Conservation (phyloP, 2,329 filamentous ascomycete genomes). For the Claviceps sorghi region DNA sequence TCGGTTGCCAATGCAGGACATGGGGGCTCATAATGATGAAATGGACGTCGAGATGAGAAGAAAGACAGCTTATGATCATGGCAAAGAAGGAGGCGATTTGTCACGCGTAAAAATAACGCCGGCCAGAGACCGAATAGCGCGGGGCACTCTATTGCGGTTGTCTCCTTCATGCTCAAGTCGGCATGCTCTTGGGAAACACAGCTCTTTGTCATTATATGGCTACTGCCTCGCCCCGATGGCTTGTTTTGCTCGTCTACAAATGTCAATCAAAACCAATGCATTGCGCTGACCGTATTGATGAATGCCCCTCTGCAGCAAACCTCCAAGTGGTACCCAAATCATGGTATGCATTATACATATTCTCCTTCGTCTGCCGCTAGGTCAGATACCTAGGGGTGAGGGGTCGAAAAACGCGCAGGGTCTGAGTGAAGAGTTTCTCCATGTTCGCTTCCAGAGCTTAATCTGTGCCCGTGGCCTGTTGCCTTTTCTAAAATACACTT, state of each 20-base stretch:
- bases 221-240: not conserved
- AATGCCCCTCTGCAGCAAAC: not conserved
- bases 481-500: constrained; percentile 2
- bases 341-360: not conserved
- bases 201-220: not conserved
- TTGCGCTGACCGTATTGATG: not conserved
- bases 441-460: not conserved
- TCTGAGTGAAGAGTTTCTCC: constrained; percentile 3
- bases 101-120: not conserved
- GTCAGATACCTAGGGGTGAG: not conserved
- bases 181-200: not conserved
- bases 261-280: not conserved
- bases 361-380: not conserved
- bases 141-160: not conserved
- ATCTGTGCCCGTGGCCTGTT: not conserved
- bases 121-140: not conserved
- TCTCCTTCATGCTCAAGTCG: not conserved
- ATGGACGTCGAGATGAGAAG: not conserved
- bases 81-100: not conserved
- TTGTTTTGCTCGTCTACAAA: not conserved
- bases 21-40: constrained; percentile 15
- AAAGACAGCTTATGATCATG: not conserved
- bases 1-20: constrained; percentile 28
- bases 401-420: not conserved
- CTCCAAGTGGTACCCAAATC: not conserved